Percentiles rank a stretch among this genome's conserved stretches.
Conservation (phyloP, 768 basidiomycete genomes). For the Pisolithus sp. region DNA sequence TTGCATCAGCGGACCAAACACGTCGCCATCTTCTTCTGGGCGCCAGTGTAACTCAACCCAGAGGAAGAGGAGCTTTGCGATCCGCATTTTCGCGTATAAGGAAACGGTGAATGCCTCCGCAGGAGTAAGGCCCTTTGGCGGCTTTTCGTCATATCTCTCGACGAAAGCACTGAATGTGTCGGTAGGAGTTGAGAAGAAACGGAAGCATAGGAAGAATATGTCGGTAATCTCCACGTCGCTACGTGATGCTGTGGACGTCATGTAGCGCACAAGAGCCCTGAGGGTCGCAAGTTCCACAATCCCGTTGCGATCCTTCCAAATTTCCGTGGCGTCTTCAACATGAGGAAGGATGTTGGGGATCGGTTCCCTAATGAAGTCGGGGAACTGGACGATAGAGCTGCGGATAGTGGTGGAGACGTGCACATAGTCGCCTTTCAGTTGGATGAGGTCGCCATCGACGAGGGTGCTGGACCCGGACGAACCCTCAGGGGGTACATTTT, state of each 20-base stretch:
- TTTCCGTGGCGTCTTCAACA: conserved; percentile 23
- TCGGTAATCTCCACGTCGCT: conserved; percentile 39
- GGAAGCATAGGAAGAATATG: conserved; percentile 67
- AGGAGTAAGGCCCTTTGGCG: conserved; percentile 12
- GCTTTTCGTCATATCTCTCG: conserved; percentile 42
- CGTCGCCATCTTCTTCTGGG: conserved; percentile 39
- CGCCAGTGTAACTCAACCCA: conserved; percentile 74
- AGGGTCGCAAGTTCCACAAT: conserved; percentile 32
- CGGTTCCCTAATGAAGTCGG: conserved; percentile 19
- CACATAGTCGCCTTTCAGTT: conserved; percentile 14
- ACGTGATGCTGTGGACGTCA: conserved; percentile 37
- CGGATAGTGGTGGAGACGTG: conserved; percentile 20
- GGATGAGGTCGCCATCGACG: conserved; percentile 8
- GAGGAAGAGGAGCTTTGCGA: conserved; percentile 53
- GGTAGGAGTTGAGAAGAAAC: conserved; percentile 52
- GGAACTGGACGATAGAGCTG: conserved; percentile 24
- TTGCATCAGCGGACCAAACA: conserved; percentile 25
- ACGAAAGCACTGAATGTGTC: conserved; percentile 40
- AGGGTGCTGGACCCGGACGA: conserved; percentile 18
- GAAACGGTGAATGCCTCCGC: conserved; percentile 36
- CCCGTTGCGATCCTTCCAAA: conserved; percentile 23
- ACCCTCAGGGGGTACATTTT: not conserved
- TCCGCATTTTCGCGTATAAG: conserved; percentile 47
- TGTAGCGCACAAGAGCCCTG: conserved; percentile 37
- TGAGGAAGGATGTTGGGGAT: conserved; percentile 26